Evolutionary conservation across 1,139 yeast genomes (phyloP).

Genomic region (Ashbya aceris): DNA sequence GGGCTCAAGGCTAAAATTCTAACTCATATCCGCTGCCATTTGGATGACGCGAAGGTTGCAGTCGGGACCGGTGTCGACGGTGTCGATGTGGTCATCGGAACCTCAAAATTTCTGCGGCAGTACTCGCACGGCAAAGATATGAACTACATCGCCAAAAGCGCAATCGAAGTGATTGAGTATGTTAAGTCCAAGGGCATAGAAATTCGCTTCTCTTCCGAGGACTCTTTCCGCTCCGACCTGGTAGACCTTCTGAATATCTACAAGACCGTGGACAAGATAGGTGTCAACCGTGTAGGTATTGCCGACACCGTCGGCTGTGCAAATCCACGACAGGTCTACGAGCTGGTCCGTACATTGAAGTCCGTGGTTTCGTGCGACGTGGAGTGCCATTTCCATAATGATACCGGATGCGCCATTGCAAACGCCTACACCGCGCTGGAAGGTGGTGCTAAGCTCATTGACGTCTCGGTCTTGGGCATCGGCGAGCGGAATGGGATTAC

Average conservation of each 20-base stretch:
- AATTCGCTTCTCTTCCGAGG: constrained; percentile 94
- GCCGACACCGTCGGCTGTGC: constrained; percentile 99
- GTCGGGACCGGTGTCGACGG: constrained; percentile 99
- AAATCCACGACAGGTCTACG: constrained; percentile 97
- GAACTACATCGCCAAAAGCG: constrained; percentile 95
- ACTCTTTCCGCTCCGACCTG: constrained; percentile 93
- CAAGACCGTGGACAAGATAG: constrained; percentile 94
- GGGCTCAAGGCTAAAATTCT: constrained; percentile 93
- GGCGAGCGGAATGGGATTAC: constrained; percentile 99
- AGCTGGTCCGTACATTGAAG: constrained; percentile 85
- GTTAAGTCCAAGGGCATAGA: constrained; percentile 97
- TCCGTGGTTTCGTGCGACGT: constrained; percentile 94
- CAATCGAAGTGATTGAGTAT: constrained; percentile 93
- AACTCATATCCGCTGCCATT: constrained; percentile 90
- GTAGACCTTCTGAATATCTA: constrained; percentile 92
- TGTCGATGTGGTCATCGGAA: constrained; percentile 96
- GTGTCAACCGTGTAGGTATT: constrained; percentile 97
- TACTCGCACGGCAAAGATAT: constrained; percentile 97
- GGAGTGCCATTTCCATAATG: constrained; percentile 98
- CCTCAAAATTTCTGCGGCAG: constrained; percentile 90
- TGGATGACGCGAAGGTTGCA: constrained; percentile 97
- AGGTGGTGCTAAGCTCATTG: constrained; percentile 94
- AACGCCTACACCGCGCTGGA: constrained; percentile 97
- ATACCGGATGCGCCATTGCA: constrained; percentile 98
- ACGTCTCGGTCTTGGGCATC: constrained; percentile 91